These are phyloP conservation scores for Trifolium pratense DNA, from an alignment of 306 rosid genomes.

Conservation along the genomic window DNA sequence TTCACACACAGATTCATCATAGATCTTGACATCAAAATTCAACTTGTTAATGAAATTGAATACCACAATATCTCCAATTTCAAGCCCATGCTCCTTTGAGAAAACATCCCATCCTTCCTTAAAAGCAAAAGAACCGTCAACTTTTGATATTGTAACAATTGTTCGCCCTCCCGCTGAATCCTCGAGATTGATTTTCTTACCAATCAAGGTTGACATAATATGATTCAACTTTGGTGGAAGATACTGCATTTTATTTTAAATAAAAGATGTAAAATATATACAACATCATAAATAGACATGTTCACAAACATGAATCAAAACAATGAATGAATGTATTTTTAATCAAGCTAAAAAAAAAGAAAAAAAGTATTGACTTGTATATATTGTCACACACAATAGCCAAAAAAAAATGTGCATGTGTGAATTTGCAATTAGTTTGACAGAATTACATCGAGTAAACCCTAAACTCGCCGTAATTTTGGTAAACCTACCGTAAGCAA, in stretches of 20 bases:
- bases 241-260: constrained; percentile 54
- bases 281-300: constrained; percentile 21
- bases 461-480: too few relatives aligned
- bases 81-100: constrained; percentile 51
- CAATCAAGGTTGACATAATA: constrained; percentile 44
- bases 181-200: constrained; percentile 51
- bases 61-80: constrained; percentile 60
- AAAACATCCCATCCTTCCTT: constrained; percentile 69
- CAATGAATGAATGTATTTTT: not conserved
- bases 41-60: constrained; percentile 49
- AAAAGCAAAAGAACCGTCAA: constrained; percentile 54
- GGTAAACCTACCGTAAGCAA: too few relatives aligned
- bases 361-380: not conserved
- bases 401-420: not conserved
- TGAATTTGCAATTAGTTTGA: too few relatives aligned
- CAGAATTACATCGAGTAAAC: too few relatives aligned
- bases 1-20: constrained; percentile 58
- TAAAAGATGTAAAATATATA: not conserved
- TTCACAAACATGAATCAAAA: not conserved
- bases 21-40: constrained; percentile 62
- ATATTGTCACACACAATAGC: not conserved
- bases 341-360: not conserved
- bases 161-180: constrained; percentile 59
- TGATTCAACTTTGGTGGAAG: constrained; percentile 65
- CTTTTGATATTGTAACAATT: constrained; percentile 49